phyloP scores from a whole-genome alignment of 208 protist species.

The Leishmania amazonensis region DNA sequence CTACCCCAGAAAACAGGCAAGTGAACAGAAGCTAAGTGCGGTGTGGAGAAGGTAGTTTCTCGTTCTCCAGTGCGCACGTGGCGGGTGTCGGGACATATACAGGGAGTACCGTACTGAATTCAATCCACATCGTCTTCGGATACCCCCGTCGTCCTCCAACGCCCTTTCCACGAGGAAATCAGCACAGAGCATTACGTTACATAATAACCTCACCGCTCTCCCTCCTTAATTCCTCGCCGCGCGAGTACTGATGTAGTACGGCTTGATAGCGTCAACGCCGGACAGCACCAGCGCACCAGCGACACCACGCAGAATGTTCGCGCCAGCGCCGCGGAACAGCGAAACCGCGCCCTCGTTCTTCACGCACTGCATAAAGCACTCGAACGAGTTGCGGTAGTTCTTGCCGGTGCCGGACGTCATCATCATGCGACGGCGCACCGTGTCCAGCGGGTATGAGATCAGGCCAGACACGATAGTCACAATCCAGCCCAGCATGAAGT shows the following conservation, averaged over 20 bases:
- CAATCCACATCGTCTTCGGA: not conserved
- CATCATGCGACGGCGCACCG: constrained; percentile 96
- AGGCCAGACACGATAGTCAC: constrained; percentile 75
- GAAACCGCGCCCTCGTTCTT: constrained; percentile 57
- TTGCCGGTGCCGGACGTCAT: constrained; percentile 85
- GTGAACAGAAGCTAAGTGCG: not conserved
- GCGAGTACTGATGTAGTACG: constrained; percentile 72
- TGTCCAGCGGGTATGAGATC: constrained; percentile 97
- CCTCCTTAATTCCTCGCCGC: constrained; percentile 33
- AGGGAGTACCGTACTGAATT: not conserved
- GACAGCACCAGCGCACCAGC: constrained; percentile 81
- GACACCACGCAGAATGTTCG: constrained; percentile 82
- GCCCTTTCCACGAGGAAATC: not conserved
- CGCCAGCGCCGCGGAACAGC: constrained; percentile 70
- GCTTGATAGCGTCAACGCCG: constrained; percentile 83
- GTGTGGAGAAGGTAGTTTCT: not conserved
- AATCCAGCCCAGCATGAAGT: constrained; percentile 74
- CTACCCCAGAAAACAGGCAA: not conserved
- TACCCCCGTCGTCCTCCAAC: not conserved
- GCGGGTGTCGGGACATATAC: not conserved
- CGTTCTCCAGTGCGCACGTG: not conserved
- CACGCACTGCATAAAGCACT: constrained; percentile 64
- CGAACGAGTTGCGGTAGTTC: constrained; percentile 79
- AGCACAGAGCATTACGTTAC: not conserved
- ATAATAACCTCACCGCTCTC: constrained; percentile 6